Percentiles rank a stretch among this genome's conserved stretches.
Evolutionary conservation across 352 stramenopile species (phyloP).

Genomic region (Aphanomyces euteiches): DNA sequence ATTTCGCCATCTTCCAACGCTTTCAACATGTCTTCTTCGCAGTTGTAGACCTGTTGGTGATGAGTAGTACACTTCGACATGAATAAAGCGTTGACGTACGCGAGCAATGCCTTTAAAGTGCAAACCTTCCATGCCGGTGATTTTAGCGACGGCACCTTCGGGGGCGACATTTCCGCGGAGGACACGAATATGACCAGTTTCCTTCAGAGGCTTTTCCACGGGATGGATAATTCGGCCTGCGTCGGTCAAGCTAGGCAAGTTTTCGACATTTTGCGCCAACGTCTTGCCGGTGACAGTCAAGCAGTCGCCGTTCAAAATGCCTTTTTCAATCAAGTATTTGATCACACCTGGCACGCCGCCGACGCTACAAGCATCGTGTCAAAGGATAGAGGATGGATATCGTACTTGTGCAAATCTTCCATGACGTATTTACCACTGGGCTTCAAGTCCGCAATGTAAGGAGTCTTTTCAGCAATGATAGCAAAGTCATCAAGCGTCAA

Average conservation of each 20-base stretch:
- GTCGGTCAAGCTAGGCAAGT: conserved; percentile 91
- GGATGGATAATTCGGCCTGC: conserved; percentile 97
- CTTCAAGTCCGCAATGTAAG: conserved; percentile 98
- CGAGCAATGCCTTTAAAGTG: conserved; percentile 61
- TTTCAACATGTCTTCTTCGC: conserved; percentile 95
- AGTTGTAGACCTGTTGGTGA: conserved; percentile 91
- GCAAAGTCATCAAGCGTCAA: conserved; percentile 98
- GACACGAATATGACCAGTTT: conserved; percentile 93
- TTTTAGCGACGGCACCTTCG: conserved; percentile 94
- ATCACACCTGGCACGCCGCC: conserved; percentile 96
- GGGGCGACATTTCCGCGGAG: conserved; percentile 96
- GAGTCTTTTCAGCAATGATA: conserved; percentile 89
- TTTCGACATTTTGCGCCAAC: conserved; percentile 94
- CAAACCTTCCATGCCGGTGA: conserved; percentile 91
- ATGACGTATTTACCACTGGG: conserved; percentile 97
- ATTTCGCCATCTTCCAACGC: conserved; percentile 90
- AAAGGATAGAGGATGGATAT: neutral
- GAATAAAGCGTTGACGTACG: neutral
- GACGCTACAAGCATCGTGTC: conserved; percentile 46
- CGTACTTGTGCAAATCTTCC: conserved; percentile 94
- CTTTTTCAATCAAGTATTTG: conserved; percentile 98
- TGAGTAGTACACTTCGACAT: neutral
- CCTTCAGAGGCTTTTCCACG: conserved; percentile 89
- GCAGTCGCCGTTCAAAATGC: conserved; percentile 93
- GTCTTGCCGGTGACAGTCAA: conserved; percentile 98